phyloP scores from a whole-genome alignment of 495 filamentous ascomycete species.

The Podospora pseudoanserina region DNA sequence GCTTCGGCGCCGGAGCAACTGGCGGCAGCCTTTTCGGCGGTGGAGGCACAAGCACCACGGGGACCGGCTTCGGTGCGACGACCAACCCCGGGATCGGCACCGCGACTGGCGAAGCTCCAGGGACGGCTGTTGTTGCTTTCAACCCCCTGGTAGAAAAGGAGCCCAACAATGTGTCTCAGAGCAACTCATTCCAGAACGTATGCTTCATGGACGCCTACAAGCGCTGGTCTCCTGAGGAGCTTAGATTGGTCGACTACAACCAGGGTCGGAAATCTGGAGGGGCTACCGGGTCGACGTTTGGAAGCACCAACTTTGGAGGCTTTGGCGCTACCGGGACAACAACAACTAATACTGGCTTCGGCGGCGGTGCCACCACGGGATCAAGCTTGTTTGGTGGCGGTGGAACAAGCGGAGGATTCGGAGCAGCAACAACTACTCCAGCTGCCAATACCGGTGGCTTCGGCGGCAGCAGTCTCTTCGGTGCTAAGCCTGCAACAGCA shows the following conservation, averaged over 20 bases:
- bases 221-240: conserved; percentile 86
- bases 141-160: conserved; percentile 80
- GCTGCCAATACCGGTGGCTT: conserved; percentile 30
- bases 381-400: background rate
- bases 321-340: conserved; percentile 40
- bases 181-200: conserved; percentile 78
- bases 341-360: conserved; percentile 46
- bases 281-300: conserved; percentile 77
- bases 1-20: conserved; percentile 35
- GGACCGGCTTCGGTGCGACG: conserved; percentile 49
- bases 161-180: conserved; percentile 45
- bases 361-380: conserved; percentile 39
- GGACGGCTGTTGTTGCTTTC: conserved; percentile 75
- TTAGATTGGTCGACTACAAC: conserved; percentile 84
- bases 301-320: conserved; percentile 56
- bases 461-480: conserved; percentile 51
- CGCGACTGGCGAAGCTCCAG: conserved; percentile 50
- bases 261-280: conserved; percentile 81
- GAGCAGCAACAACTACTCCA: background rate
- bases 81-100: conserved; percentile 39
- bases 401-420: background rate
- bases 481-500: conserved; percentile 37
- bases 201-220: conserved; percentile 78
- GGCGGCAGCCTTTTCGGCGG: conserved; percentile 49
- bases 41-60: conserved; percentile 34